These are phyloP conservation scores for Chaetoscypha palmicola DNA, from an alignment of 2,329 filamentous ascomycete genomes.

Conservation along the genomic window DNA sequence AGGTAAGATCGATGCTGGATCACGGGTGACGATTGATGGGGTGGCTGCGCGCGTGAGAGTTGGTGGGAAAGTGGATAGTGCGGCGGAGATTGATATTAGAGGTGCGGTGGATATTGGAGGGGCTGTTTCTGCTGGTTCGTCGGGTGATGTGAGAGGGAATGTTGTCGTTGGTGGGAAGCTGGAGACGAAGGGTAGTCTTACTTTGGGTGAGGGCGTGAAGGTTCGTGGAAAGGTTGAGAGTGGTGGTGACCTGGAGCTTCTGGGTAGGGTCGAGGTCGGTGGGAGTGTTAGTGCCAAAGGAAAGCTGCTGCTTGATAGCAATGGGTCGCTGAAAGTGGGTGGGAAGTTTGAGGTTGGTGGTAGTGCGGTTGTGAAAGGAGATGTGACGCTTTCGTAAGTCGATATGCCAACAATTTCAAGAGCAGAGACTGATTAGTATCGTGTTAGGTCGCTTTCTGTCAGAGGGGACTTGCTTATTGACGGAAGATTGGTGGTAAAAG, in stretches of 20 bases:
- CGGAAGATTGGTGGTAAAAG: conserved; percentile 17
- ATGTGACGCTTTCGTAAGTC: conserved; percentile 17
- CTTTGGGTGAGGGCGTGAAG: conserved; percentile 1
- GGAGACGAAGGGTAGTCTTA: background rate
- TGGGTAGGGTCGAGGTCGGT: conserved; percentile 11
- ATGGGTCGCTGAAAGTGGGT: conserved; percentile 11
- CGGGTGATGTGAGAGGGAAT: conserved; percentile 12
- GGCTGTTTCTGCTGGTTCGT: too few relatives aligned
- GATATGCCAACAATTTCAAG: background rate
- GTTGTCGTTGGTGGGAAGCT: conserved; percentile 11
- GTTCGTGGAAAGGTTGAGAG: conserved; percentile 12
- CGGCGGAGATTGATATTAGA: conserved; percentile 11
- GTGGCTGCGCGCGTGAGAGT: background rate
- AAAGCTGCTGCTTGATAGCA: conserved; percentile 9
- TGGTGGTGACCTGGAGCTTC: conserved; percentile 12
- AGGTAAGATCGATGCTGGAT: too few relatives aligned
- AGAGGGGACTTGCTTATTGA: conserved; percentile 12
- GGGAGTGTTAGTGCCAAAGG: conserved; percentile 16
- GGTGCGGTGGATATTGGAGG: conserved; percentile 13
- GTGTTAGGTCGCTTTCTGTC: background rate
- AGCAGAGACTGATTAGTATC: too few relatives aligned
- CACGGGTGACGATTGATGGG: background rate
- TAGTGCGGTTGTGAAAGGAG: conserved; percentile 14
- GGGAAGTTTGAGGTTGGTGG: conserved; percentile 10
- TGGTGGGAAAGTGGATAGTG: background rate